These are phyloP conservation scores for Lonicera japonica DNA, from an alignment of 129 eudicot genomes.

Conservation along the genomic window DNA sequence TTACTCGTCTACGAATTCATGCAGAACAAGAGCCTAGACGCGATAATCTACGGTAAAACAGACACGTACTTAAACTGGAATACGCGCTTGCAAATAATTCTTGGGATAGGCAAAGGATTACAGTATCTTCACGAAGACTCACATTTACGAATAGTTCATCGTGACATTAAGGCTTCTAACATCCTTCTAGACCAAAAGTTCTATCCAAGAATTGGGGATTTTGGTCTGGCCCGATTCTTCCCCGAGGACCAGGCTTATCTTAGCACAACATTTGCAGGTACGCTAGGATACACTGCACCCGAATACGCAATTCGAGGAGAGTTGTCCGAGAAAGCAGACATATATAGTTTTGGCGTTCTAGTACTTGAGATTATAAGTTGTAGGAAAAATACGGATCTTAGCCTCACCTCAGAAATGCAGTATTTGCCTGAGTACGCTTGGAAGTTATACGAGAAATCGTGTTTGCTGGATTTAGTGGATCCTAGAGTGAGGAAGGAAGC, in stretches of 20 bases:
- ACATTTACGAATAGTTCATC: constrained; percentile 62
- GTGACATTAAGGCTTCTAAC: constrained; percentile 78
- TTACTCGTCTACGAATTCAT: constrained; percentile 75
- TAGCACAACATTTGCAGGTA: constrained; percentile 70
- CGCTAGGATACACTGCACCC: constrained; percentile 84
- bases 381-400: constrained; percentile 62
- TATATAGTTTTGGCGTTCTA: constrained; percentile 74
- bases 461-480: constrained; percentile 52
- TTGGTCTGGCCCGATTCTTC: constrained; percentile 77
- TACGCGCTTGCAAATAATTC: constrained; percentile 50
- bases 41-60: constrained; percentile 51
- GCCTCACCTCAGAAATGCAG: constrained; percentile 62
- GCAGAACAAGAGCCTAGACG: constrained; percentile 68
- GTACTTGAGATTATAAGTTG: constrained; percentile 63
- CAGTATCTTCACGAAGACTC: constrained; percentile 77
- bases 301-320: constrained; percentile 78
- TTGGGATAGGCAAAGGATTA: constrained; percentile 68
- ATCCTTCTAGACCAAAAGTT: constrained; percentile 64
- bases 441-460: constrained; percentile 72
- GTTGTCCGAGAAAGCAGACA: constrained; percentile 68
- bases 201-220: constrained; percentile 69
- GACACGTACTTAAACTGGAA: constrained; percentile 50
- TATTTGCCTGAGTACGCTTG: constrained; percentile 89
- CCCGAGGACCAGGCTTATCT: constrained; percentile 75
- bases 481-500: constrained; percentile 56